Percentiles rank a stretch among this genome's conserved stretches.
phyloP scores from a whole-genome alignment of 2,329 filamentous ascomycete genomes.

The Bipolaris victoriae region DNA sequence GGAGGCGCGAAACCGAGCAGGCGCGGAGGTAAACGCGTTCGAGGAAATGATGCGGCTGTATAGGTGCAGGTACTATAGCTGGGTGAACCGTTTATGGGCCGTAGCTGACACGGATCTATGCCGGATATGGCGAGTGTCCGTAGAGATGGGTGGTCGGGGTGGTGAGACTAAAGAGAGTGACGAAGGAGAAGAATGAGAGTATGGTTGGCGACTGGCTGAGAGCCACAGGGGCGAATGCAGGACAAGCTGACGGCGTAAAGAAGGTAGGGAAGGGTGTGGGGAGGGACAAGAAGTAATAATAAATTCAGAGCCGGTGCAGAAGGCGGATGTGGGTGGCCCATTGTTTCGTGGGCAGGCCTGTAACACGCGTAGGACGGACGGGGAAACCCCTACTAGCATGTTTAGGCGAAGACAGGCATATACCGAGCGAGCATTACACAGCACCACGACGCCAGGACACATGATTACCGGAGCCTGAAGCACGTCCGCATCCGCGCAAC shows the following conservation, averaged over 20 bases:
- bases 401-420: constrained; percentile 42
- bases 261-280: constrained; percentile 34
- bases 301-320: constrained; percentile 40
- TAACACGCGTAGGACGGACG: constrained; percentile 42
- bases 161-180: constrained; percentile 12
- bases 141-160: constrained; percentile 22
- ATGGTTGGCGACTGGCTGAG: constrained; percentile 25
- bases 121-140: constrained; percentile 21
- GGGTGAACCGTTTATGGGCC: constrained; percentile 31
- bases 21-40: constrained; percentile 40
- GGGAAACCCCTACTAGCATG: constrained; percentile 32
- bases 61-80: constrained; percentile 21
- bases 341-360: constrained; percentile 44
- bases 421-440: constrained; percentile 30
- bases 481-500: constrained; percentile 20
- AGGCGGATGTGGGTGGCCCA: constrained; percentile 35
- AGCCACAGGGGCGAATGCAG: constrained; percentile 32
- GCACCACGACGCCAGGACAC: constrained; percentile 32
- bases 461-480: constrained; percentile 32
- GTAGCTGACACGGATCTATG: constrained; percentile 40
- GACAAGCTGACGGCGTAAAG: constrained; percentile 28
- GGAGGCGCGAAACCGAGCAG: constrained; percentile 32
- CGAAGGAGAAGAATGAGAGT: constrained; percentile 24
- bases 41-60: constrained; percentile 30
- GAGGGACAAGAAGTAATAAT: constrained; percentile 39